phyloP scores from a whole-genome alignment of 2,329 filamentous ascomycete species.

The Fusarium falciforme region DNA sequence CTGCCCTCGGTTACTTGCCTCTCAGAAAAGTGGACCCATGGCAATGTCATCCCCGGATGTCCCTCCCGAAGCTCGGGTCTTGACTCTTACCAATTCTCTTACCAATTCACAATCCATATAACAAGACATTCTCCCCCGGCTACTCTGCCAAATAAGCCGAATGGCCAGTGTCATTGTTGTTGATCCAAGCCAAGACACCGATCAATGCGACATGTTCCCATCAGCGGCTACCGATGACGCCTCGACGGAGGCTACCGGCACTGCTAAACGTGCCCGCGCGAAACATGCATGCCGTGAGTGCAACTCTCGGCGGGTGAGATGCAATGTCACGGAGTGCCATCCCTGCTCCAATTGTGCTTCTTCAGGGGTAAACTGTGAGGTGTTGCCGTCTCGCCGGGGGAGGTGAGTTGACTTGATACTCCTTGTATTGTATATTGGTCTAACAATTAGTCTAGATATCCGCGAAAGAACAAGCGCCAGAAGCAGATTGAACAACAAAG shows the following conservation, averaged over 20 bases:
- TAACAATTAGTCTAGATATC: conserved; percentile 34
- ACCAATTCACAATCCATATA: not conserved
- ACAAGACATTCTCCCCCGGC: conserved; percentile 7
- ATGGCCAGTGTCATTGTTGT: not conserved
- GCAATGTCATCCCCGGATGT: not conserved
- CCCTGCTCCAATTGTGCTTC: conserved; percentile 49
- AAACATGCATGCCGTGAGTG: conserved; percentile 51
- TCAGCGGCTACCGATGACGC: conserved; percentile 3
- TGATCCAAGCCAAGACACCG: conserved; percentile 6
- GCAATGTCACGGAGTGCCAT: conserved; percentile 49
- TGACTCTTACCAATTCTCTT: not conserved
- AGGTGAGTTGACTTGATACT: conserved; percentile 36
- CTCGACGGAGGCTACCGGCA: not conserved
- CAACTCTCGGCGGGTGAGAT: conserved; percentile 50
- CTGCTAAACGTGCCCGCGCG: conserved; percentile 50
- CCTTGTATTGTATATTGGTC: not conserved
- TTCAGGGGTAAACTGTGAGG: conserved; percentile 44
- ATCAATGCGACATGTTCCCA: not conserved
- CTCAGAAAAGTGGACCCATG: conserved; percentile 9
- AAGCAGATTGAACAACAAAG: not conserved
- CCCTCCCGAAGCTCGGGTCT: not conserved
- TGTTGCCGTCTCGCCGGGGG: conserved; percentile 49
- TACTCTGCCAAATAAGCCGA: conserved; percentile 26
- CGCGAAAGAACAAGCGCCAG: conserved; percentile 34
- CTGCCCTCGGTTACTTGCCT: conserved; percentile 9